Base-by-base conservation (phyloP, 2,329 filamentous ascomycete species). In the Xylariaceae sp. region DNA sequence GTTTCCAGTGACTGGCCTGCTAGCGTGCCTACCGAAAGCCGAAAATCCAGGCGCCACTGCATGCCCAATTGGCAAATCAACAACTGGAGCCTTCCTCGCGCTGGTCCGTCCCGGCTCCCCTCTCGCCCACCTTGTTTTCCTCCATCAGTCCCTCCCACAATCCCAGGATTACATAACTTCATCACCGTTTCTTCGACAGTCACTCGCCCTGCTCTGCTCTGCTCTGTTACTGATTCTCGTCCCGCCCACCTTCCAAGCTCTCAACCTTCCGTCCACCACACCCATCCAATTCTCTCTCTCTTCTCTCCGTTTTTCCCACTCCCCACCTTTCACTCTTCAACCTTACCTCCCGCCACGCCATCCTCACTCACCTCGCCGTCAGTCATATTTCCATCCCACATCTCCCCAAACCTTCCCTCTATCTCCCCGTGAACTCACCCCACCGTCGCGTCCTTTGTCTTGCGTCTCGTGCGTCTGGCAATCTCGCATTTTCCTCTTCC, bases 31-130 rank as follows among this genome's bases (percentile, higher is more conserved):
- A 35, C 49, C 49, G 23, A 51, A 51, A 35, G 49, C 55, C 58
- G 48, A 58, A 44, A 62, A 55, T 56, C 58, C 62, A 62, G 59
- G 62, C 59, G 62, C 61, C 55, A 55, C 55, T 54, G 59, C 59
- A 57, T 57, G 23, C 23, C 53, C 57, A 58, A 64, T 64, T 62
- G 62, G 62, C 60, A 64, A 64, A 64, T 64, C 62, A 64, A 62
- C 52, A 60, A 51, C 57, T 62, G 44, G 49, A 58, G 55, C 39
- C 55, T 51, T 60, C 62, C 57, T 57, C 62, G 57, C 53, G 52
- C 58, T 64, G 55, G 62, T 34, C 34, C 50, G 37, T 51, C 50
- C 56, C 42, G 18, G 55, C 51, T 57, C 56, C 61, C 62, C 60
- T 60, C 60, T 52, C 58, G 58, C 54, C 62, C 63, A 62, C 58